Evolutionary conservation across 371 early-diverging fungal species (phyloP), one percentile per base, ranked within the genome.

Genomic region (Cokeromyces recurvatus): DNA sequence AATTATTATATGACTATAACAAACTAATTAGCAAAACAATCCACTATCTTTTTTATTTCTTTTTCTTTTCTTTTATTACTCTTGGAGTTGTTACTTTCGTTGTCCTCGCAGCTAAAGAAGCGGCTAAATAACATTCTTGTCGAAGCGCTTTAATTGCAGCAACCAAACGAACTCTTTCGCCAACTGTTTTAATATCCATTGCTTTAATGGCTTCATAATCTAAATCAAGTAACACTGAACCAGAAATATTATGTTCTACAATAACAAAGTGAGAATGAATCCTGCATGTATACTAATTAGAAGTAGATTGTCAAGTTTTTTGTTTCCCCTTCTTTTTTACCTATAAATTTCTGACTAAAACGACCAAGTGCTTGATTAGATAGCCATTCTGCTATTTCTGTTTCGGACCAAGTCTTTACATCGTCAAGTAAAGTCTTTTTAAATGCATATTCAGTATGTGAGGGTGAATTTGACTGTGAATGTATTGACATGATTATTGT

Each of bases 141-240:
- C 86, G 78, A 34, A 91, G 62, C 2, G 74, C 59, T 38, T 82
- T 84, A 37, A 95, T 83, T 7, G 89, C 90, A 16, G 76, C 62
- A 12, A 88, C 60, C 32, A 96, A 64, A 41, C 86, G 69, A 19
- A 92, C 86, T 25, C 93, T 72, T 53, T 92, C 93, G 20, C 94
- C 94, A 10, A 94, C 89, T 1, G 85, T 84, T 36, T 62, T 62
- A 27, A 96, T 81, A 11, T 85, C 86, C 69, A 96, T 81, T 39
- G 90, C 88, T 65, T 89, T 87, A 16, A 96, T 66, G 3, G 89
- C 59, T 29, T 77, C 69, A 60, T 92, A 85, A 59, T 87, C 85
- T 12, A 96, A 75, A 54, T 93, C 92, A 7, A 89, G 69, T 38
- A 96, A 66, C 2, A 86, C 76, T 27, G 82, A 77, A 14, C 97